A percentile compares a stretch with the other conserved stretches of the same genome.
Evolutionary conservation across 2,329 filamentous ascomycete genomes (phyloP).

Genomic region (Westerdykella ornata): DNA sequence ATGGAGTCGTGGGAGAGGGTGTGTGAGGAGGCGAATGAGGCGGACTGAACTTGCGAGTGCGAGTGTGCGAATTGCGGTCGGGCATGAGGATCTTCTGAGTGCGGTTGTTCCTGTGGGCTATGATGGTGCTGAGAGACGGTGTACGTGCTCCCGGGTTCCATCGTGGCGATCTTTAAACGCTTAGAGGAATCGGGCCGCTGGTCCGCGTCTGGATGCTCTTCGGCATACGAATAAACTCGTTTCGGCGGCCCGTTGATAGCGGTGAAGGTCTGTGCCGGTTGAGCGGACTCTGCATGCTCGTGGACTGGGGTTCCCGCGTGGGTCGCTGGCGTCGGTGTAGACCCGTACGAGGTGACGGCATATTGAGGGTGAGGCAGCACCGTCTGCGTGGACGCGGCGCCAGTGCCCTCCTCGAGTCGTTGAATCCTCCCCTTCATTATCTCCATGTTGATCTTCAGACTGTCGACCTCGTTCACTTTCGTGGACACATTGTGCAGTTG

Average conservation of each 20-base stretch:
- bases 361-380: too few relatives aligned
- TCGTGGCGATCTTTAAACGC: conserved; percentile 39
- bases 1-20: conserved; percentile 25
- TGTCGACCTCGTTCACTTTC: conserved; percentile 44
- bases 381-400: too few relatives aligned
- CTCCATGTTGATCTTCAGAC: conserved; percentile 43
- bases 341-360: too few relatives aligned
- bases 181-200: conserved; percentile 34
- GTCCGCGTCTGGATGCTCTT: neutral
- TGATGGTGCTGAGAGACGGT: conserved; percentile 12
- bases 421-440: conserved; percentile 44
- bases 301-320: neutral
- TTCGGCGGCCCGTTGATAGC: neutral
- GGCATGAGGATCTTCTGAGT: conserved; percentile 13
- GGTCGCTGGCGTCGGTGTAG: too few relatives aligned
- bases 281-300: neutral
- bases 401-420: conserved; percentile 29
- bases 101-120: conserved; percentile 17
- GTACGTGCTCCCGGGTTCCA: conserved; percentile 32
- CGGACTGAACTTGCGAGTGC: conserved; percentile 11
- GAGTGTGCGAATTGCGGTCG: conserved; percentile 10
- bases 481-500: conserved; percentile 38
- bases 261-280: neutral
- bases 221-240: neutral
- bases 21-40: conserved; percentile 27